Evolutionary conservation across 1,284 basidiomycete genomes (phyloP), one percentile per base, ranked within the genome.

Genomic region (Pholiota adiposa): DNA sequence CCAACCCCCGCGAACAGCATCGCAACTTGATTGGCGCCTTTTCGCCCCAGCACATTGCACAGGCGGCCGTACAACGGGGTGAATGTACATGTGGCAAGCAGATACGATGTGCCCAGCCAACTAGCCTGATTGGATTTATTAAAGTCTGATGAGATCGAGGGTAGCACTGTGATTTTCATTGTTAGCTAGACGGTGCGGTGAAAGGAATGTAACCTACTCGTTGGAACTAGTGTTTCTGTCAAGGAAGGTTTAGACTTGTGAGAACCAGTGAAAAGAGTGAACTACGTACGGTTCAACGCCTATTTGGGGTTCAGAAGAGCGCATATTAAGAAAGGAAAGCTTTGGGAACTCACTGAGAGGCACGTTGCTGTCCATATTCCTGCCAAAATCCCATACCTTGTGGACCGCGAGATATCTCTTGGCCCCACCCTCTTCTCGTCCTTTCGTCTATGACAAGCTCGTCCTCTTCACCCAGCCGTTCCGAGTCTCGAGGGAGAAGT

Each of bases 41-140:
- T 82, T n/a, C 93, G 79, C 14, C 93, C 93, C 70, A 95, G 73
- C 2, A 93, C 90, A 69, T 94, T 89, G 67, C 83, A 89, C 18
- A 93, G 73, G 38, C 90, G 84, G 7, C 91, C 92, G 70, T 93
- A 93, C 7, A 93, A 75, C 0, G 92, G 91, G 0, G 91, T 93
- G 67, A 93, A 93, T 0, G 89, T 91, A 67, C 88, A 90, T 8
- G 85, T 90, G 2, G 90, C 87, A 36, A 93, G 82, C 12, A 93
- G 75, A 72, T 90, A 93, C 87, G 88, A 80, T 33, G 90, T 92
- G 46, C 90, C 90, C 6, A 93, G 79, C 90, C 91, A 92, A 68
- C 87, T 89, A 1, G 88, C 88, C 71, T 93, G 88, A 68, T 93
- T 87, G 4, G 89, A 87, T 66, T 83, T 85, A 59, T 88, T 75